Evolutionary conservation across 768 basidiomycete species (phyloP), one percentile per base, ranked within the genome.

Genomic region (Nidula microcarpa): DNA sequence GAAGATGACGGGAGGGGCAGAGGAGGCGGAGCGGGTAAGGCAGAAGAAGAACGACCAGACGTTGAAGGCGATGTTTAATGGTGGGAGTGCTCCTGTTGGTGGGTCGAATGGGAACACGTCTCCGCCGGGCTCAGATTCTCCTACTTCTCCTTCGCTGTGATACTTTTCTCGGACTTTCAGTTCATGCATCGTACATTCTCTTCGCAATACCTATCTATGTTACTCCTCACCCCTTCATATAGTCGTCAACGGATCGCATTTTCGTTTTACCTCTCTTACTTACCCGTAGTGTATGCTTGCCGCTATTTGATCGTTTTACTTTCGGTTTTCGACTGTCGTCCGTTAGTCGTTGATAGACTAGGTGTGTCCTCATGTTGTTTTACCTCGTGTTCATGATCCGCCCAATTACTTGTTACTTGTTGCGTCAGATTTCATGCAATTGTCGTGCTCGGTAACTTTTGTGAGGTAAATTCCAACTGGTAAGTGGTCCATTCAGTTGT

Each of bases 1-100:
- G 67, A 91, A 85, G 77, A 88, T 94, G 90, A 99, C 95, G 14
- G 96, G 95, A 30, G 95, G 94, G 11, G 89, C 92, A 18, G 92
- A 95, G 68, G 93, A 96, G 72, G 80, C 75, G 18, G 96, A 99
- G 72, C 78, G 96, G 53, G 79, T 95, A 60, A 76, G 95, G 60
- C 89, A 94, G 76, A 84, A 83, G 65, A 77, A 85, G 68, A 92
- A 90, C 64, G 94, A 94, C 50, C 68, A 84, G 72, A 86, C 91
- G 17, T 71, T 98, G 58, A 94, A 88, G 74, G 89, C 90, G 33
- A 96, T 98, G 91, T 94, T 94, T 56, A 65, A 50, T 60, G 62
- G 65, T 41, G 46, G 47, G 52, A 13, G 13, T 23, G 14, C 34
- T 50, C 44, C 33, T 47, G 23, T 3, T 13, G 47, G 47, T 48